Conservation (phyloP, 2,329 filamentous ascomycete genomes). For the Aspergillus pseudotamarii region DNA sequence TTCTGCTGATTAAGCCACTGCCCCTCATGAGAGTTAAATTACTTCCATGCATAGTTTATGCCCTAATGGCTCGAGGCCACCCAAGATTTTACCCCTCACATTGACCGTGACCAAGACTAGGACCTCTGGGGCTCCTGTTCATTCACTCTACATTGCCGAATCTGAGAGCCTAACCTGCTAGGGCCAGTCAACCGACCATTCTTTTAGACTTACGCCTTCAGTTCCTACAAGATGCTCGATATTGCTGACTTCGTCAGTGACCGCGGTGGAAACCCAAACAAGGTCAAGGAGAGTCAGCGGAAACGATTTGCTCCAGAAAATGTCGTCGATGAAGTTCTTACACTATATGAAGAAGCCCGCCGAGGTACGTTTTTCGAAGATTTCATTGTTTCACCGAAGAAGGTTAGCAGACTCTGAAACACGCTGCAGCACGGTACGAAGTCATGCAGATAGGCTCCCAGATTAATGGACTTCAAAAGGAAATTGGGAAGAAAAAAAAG, state of each 20-base stretch:
- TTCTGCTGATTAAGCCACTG: conserved; percentile 4
- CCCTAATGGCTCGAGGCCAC: conserved; percentile 13
- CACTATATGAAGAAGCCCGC: conserved; percentile 81
- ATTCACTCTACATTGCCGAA: not conserved
- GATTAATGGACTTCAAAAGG: conserved; percentile 87
- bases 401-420: conserved; percentile 10
- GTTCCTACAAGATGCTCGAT: conserved; percentile 65
- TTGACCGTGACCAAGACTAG: not conserved
- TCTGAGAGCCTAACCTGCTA: not conserved
- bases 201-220: not conserved
- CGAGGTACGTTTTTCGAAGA: conserved; percentile 56
- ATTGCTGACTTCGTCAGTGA: conserved; percentile 79
- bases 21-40: conserved; percentile 2
- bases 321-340: conserved; percentile 87
- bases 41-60: conserved; percentile 10
- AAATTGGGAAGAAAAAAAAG: conserved; percentile 92
- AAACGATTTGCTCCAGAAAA: conserved; percentile 78
- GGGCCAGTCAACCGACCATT: too few species aligned
- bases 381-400: not conserved
- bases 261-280: conserved; percentile 86
- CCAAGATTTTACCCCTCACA: conserved; percentile 14
- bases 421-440: conserved; percentile 65
- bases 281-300: conserved; percentile 88
- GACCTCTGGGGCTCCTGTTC: not conserved
- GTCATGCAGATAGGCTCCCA: conserved; percentile 78